phyloP scores from a whole-genome alignment of 306 rosid species.

The Acacia acuminata region DNA sequence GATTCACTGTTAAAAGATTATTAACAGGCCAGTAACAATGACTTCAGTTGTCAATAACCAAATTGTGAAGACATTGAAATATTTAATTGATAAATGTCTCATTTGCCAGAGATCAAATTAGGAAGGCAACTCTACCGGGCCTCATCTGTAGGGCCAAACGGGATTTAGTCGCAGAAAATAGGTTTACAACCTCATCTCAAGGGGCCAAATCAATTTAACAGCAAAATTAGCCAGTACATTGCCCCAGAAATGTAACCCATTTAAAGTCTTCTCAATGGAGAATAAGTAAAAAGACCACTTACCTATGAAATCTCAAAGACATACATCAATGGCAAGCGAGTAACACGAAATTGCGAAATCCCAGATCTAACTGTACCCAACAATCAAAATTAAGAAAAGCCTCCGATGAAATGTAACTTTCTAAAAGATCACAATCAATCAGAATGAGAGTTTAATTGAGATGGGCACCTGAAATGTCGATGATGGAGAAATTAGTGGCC shows the following conservation, averaged over 20 bases:
- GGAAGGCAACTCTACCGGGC: not conserved
- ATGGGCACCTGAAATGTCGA: constrained; percentile 16
- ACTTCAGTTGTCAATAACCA: not conserved
- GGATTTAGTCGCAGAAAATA: not conserved
- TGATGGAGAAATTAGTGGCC: constrained; percentile 21
- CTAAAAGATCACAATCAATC: not conserved
- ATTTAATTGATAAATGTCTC: not conserved
- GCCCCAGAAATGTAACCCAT: not conserved
- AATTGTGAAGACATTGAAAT: not conserved
- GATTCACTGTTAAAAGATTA: not conserved
- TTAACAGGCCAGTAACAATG: not conserved
- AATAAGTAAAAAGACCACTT: not conserved
- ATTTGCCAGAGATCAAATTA: not conserved
- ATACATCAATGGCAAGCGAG: not conserved
- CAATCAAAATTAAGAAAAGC: not conserved
- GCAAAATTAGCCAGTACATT: not conserved
- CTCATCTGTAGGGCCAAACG: not conserved
- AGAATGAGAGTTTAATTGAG: not conserved
- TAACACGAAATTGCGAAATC: not conserved
- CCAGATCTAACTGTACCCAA: not conserved
- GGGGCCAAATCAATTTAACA: not conserved
- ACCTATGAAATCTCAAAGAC: not conserved
- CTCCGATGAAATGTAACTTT: not conserved
- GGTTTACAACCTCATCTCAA: not conserved
- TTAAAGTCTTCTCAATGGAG: not conserved